Base-by-base conservation (phyloP, 176 grass and related monocot genomes). In the Phyllostachys edulis region DNA sequence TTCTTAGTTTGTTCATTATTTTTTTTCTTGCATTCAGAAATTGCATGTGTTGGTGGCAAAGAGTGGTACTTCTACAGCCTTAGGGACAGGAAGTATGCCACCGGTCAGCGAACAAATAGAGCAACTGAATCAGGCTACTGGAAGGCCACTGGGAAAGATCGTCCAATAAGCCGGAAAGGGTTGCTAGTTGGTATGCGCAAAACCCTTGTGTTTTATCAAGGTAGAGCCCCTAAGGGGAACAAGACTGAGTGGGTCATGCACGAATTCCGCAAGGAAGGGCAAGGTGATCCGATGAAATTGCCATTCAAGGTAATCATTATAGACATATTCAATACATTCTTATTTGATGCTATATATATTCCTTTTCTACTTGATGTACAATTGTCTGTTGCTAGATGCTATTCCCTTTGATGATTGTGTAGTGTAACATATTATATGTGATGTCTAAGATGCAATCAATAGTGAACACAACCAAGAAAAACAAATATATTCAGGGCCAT, bases 181-280 rank as follows among this genome's bases (percentile, higher is more conserved):
- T 75, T 90, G 9, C 85, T 89, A 3, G 89, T 95, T 3, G 96
- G 96, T 29, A 98, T 95, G 96, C 89, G 96, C 15, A 98, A 98
- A 94, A 98, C 96, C 12, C 87, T 98, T 11, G 96, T 98, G 32
- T 98, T 98, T 68, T 98, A 98, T 47, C 83, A 89, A 82, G 96
- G 96, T 56, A 93, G 96, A 88, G 96, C 96, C 8, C 96, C 96
- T 2, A 98, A 87, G 59, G 96, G 96, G 24, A 93, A 77, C 80
- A 98, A 98, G 87, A 98, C 89, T 9, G 89, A 98, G n/a, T 98
- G 96, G 96, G 93, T 95, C 71, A 98, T 95, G 95, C 95, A 98
- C 18, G 95, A 98, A 82, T 95, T 98, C 57, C 92, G 92, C 76
- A 87, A 85, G 69, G 90, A 93, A 86, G 91, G 71, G 24, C 76